phyloP scores from a whole-genome alignment of 495 filamentous ascomycete species.

The Copromyces sp. region DNA sequence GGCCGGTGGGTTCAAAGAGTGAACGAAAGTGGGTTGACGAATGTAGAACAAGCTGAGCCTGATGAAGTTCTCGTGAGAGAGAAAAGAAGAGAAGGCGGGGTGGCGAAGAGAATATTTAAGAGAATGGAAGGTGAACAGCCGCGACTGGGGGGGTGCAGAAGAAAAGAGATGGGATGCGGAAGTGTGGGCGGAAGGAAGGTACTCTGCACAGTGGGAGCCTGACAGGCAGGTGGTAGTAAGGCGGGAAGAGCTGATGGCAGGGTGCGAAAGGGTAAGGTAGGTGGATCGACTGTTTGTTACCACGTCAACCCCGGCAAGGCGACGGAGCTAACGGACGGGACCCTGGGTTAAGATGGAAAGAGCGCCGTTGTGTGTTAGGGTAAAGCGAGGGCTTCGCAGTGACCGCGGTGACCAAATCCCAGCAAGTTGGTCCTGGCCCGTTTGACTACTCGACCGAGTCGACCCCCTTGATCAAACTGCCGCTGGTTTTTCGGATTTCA shows the following conservation, averaged over 20 bases:
- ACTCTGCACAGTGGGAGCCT: background rate
- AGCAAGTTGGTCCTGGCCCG: slow-evolving; percentile 14
- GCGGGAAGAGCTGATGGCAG: background rate
- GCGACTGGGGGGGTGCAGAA: slow-evolving; percentile 7
- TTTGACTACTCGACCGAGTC: slow-evolving; percentile 2
- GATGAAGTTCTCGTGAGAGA: slow-evolving; percentile 11
- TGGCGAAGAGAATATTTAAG: slow-evolving; percentile 16
- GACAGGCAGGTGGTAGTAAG: background rate
- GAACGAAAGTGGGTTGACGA: slow-evolving; percentile 12
- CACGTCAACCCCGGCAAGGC: background rate
- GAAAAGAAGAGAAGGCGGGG: slow-evolving; percentile 14
- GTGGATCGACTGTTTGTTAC: background rate
- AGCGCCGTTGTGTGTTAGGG: background rate
- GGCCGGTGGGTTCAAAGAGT: slow-evolving; percentile 11
- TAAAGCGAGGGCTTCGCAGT: background rate
- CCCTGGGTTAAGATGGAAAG: background rate
- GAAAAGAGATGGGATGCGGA: slow-evolving; percentile 7
- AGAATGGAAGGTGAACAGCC: slow-evolving; percentile 11
- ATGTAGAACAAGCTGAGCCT: slow-evolving; percentile 4
- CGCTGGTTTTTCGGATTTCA: background rate
- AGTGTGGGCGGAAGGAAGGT: background rate
- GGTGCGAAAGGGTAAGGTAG: too few species aligned
- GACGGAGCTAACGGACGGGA: background rate
- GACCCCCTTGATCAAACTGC: background rate
- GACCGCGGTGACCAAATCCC: slow-evolving; percentile 7